These are phyloP conservation scores for Coemansia sp. DNA, from an alignment of 192 early-diverging fungal genomes.

Conservation along the genomic window DNA sequence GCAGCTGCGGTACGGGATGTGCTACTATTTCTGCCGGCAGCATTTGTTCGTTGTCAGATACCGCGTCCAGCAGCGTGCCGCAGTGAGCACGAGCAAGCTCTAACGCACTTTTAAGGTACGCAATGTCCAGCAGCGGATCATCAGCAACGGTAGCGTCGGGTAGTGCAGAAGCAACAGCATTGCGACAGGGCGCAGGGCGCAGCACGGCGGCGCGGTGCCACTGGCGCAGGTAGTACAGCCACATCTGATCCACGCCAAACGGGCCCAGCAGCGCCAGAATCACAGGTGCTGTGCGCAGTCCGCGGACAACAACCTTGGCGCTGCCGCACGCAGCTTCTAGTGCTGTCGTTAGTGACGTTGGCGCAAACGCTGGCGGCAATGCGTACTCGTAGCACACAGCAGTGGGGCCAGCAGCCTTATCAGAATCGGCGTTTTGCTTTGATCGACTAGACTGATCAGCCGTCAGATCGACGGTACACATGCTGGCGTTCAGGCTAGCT, in stretches of 20 bases:
- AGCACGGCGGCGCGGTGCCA: slow-evolving; percentile 33
- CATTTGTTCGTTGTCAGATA: background rate
- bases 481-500: slow-evolving; percentile 52
- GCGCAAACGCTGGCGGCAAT: slow-evolving; percentile 44
- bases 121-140: slow-evolving; percentile 9
- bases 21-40: background rate
- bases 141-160: background rate
- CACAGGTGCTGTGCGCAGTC: slow-evolving; percentile 39
- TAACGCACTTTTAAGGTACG: slow-evolving; percentile 13
- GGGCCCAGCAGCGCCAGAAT: slow-evolving; percentile 66
- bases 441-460: background rate
- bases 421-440: background rate
- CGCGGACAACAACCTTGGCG: slow-evolving; percentile 41
- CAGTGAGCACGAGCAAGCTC: slow-evolving; percentile 17
- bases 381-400: slow-evolving; percentile 55
- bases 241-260: slow-evolving; percentile 74
- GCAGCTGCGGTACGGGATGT: slow-evolving; percentile 26
- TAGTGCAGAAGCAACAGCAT: background rate
- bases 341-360: slow-evolving; percentile 45
- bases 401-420: slow-evolving; percentile 11
- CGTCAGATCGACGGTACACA: slow-evolving; percentile 61
- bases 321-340: slow-evolving; percentile 38
- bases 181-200: slow-evolving; percentile 14
- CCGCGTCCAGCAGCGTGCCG: background rate
- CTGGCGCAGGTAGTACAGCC: slow-evolving; percentile 56